Base-by-base conservation (phyloP, 306 rosid genomes). In the Acacia crassicarpa region DNA sequence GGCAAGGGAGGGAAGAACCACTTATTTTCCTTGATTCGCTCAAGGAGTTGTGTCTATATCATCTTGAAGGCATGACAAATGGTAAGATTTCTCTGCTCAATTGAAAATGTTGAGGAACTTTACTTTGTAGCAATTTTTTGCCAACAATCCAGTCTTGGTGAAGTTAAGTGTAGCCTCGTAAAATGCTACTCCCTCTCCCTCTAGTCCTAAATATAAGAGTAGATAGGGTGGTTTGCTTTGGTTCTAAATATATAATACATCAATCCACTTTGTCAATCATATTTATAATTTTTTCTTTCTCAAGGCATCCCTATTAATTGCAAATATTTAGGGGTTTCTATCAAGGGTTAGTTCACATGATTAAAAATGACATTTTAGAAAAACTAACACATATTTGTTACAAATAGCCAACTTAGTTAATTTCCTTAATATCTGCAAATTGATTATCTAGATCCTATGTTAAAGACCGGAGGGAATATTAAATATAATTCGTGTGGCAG, bases 31-130 rank as follows among this genome's bases (percentile, higher is more conserved):
- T 89, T 75, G 92, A 91, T 84, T 90, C 91, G 0, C 89, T 93
- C 72, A 88, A 80, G 85, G 97, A 93, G 84, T 84, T 91, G 80
- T 89, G 90, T 79, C 84, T 93, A 22, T 93, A 87, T 83, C 88
- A 79, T 72, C 95, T 93, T 75, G 94, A 93, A 93, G 97, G 97
- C 88, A 74, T 89, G 95, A 93, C 56, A 88, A 93, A 91, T 90
- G 95, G 97, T 93, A 82, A 75, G 92, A 65, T 61, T 84, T 83
- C 75, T 46, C 77, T 80, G 44, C 58, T 80, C 58, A 20, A 75
- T 43, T 69, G 17, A 48, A 74, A 74, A 74, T 54, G 77, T 25
- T 27, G 20, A 74, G 35, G 45, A 25, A 41, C 53, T 69, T 40
- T 6, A 33, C 72, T 67, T 67, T 38, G 5, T 35, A 33, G 33